Percentiles rank a stretch among this genome's conserved stretches.
These are phyloP conservation scores for Candida tunisiensis DNA, from an alignment of 1,139 yeast species.

Conservation along the genomic window DNA sequence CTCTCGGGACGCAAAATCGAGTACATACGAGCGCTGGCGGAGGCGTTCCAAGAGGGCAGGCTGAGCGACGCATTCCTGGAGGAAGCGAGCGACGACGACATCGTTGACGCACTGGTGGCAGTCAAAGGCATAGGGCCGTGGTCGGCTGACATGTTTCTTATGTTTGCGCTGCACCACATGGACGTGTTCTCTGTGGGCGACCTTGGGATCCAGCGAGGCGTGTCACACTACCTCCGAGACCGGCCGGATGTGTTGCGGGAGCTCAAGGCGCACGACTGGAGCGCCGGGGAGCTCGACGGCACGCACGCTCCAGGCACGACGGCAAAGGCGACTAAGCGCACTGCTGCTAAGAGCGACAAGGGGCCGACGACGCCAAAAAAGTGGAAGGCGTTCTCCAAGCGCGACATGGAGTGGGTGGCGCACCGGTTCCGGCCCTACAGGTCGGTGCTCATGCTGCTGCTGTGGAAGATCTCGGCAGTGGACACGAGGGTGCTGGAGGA, in stretches of 20 bases:
- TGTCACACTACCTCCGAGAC: slow-evolving; percentile 39
- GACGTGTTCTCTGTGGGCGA: slow-evolving; percentile 70
- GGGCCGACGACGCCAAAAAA: slow-evolving; percentile 19
- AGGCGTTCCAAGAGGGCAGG: slow-evolving; percentile 31
- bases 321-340: slow-evolving; percentile 12
- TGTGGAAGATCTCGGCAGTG: slow-evolving; percentile 40
- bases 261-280: slow-evolving; percentile 21
- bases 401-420: slow-evolving; percentile 34
- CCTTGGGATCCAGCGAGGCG: slow-evolving; percentile 73
- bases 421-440: slow-evolving; percentile 48
- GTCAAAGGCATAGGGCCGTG: slow-evolving; percentile 78
- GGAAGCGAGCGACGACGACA: slow-evolving; percentile 24
- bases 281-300: slow-evolving; percentile 7
- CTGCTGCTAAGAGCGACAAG: slow-evolving; percentile 16
- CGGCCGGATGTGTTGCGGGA: slow-evolving; percentile 35
- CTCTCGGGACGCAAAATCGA: slow-evolving; percentile 52
- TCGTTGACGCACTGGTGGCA: slow-evolving; percentile 36
- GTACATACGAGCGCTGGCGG: slow-evolving; percentile 45
- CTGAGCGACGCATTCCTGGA: slow-evolving; percentile 27
- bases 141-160: slow-evolving; percentile 80
- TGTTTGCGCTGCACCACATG: slow-evolving; percentile 47
- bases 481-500: neutral
- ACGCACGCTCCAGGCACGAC: slow-evolving; percentile 15
- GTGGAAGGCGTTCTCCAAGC: too few species aligned
- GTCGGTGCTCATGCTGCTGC: slow-evolving; percentile 48